A percentile compares a stretch with the other conserved stretches of the same genome.
These are phyloP conservation scores for Neoboletus brunneissimus DNA, from an alignment of 768 basidiomycete genomes.

Conservation along the genomic window DNA sequence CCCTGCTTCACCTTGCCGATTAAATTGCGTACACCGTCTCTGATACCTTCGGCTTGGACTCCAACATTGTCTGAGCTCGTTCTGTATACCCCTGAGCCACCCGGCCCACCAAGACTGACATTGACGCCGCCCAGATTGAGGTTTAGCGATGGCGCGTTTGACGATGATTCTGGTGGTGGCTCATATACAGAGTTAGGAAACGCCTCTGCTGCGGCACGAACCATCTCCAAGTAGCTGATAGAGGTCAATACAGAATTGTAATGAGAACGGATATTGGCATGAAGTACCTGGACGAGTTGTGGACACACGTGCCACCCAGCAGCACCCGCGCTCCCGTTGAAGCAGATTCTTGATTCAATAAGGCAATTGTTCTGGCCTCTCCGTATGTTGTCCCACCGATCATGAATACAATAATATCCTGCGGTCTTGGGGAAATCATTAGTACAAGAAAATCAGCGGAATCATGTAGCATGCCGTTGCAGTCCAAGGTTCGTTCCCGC, in stretches of 20 bases:
- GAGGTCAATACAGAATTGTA: conserved; percentile 3
- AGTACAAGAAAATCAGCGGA: neutral
- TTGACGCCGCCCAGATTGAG: conserved; percentile 91
- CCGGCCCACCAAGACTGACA: conserved; percentile 86
- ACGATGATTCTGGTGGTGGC: conserved; percentile 70
- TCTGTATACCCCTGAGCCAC: conserved; percentile 81
- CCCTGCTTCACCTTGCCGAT: conserved; percentile 88
- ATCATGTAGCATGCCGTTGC: conserved; percentile 51
- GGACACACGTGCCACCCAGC: conserved; percentile 91
- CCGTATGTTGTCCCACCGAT: conserved; percentile 96
- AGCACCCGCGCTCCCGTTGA: conserved; percentile 70
- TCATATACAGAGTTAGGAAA: conserved; percentile 69
- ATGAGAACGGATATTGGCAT: neutral
- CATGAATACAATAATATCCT: conserved; percentile 96
- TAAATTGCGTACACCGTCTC: conserved; percentile 84
- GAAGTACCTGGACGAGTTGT: conserved; percentile 86
- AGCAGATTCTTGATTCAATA: conserved; percentile 80
- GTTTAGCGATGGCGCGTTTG: conserved; percentile 77
- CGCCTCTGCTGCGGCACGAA: conserved; percentile 63
- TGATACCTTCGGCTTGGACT: conserved; percentile 82
- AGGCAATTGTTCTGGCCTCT: conserved; percentile 81
- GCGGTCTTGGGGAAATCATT: conserved; percentile 55
- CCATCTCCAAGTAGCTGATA: conserved; percentile 83
- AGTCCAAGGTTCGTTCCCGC: conserved; percentile 64
- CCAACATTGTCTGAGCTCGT: conserved; percentile 70